phyloP scores from a whole-genome alignment of 352 stramenopile genomes.

The Peronospora farinosa region DNA sequence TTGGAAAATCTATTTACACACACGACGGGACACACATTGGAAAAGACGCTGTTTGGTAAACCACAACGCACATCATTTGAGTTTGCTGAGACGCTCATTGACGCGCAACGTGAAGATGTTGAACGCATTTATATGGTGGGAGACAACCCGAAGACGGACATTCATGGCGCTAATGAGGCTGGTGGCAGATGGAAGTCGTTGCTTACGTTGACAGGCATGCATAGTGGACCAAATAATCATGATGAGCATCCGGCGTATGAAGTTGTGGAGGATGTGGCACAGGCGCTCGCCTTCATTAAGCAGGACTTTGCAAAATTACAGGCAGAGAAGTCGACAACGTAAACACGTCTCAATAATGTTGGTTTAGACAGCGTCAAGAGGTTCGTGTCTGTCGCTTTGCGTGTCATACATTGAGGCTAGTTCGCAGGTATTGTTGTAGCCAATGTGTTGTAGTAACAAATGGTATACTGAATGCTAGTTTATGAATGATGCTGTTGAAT shows the following conservation, averaged over 20 bases:
- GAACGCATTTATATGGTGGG: conserved; percentile 84
- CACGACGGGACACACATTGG: conserved; percentile 68
- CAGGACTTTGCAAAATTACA: conserved; percentile 50
- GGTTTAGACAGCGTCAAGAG: not conserved
- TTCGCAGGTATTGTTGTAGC: too few species aligned
- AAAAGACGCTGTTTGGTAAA: conserved; percentile 76
- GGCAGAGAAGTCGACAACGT: conserved; percentile 6
- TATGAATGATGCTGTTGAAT: too few species aligned
- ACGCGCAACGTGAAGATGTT: conserved; percentile 56
- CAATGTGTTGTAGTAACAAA: too few species aligned
- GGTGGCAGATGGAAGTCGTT: conserved; percentile 80
- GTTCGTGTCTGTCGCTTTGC: not conserved
- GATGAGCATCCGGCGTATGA: conserved; percentile 53
- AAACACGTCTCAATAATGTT: not conserved
- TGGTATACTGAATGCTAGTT: too few species aligned
- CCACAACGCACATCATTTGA: conserved; percentile 66
- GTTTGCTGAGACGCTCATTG: conserved; percentile 74
- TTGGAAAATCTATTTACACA: conserved; percentile 76
- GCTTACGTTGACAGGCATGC: conserved; percentile 79
- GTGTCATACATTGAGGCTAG: too few species aligned
- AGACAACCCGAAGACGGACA: conserved; percentile 79
- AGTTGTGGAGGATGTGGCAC: conserved; percentile 63
- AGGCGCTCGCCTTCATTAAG: conserved; percentile 73
- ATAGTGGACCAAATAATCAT: conserved; percentile 62
- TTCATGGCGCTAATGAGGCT: conserved; percentile 69